These are phyloP conservation scores for Ophiorrhiza pumila DNA, from an alignment of 257 asterid genomes.

Conservation along the genomic window DNA sequence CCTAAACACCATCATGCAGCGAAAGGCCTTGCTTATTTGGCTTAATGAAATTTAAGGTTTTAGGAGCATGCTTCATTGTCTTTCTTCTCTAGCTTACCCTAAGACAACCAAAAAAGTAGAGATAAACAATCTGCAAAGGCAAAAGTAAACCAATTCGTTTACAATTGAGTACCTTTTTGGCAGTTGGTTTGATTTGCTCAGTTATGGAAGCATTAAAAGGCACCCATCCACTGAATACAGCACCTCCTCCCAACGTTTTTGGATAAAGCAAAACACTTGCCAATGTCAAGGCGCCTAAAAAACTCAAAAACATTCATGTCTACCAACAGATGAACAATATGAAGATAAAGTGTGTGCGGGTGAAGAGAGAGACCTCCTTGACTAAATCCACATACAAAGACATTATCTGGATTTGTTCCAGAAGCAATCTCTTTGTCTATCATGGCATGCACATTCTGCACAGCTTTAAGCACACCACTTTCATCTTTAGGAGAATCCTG, in stretches of 20 bases:
- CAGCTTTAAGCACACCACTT: conserved; percentile 63
- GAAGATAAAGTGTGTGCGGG: conserved; percentile 2
- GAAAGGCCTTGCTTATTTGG: neutral
- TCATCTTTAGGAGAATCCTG: conserved; percentile 90
- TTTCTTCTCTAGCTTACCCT: neutral
- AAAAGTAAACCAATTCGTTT: neutral
- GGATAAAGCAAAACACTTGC: conserved; percentile 90
- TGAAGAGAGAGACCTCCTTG: conserved; percentile 69
- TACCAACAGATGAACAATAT: conserved; percentile 9
- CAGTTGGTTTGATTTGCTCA: conserved; percentile 60
- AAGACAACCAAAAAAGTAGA: neutral
- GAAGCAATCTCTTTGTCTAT: conserved; percentile 79
- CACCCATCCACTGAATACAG: conserved; percentile 96
- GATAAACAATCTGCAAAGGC: neutral
- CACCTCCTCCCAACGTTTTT: conserved; percentile 91
- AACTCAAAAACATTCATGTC: conserved; percentile 13
- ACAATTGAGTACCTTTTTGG: conserved; percentile 54
- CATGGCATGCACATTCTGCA: conserved; percentile 70
- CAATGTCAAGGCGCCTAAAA: conserved; percentile 82
- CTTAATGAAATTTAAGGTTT: neutral
- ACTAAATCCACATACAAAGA: conserved; percentile 91
- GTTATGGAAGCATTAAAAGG: conserved; percentile 70
- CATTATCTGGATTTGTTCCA: conserved; percentile 68
- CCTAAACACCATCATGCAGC: neutral
- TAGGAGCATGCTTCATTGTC: too few species aligned